phyloP scores from a whole-genome alignment of 768 basidiomycete species.

The Boletus barrowsii region DNA sequence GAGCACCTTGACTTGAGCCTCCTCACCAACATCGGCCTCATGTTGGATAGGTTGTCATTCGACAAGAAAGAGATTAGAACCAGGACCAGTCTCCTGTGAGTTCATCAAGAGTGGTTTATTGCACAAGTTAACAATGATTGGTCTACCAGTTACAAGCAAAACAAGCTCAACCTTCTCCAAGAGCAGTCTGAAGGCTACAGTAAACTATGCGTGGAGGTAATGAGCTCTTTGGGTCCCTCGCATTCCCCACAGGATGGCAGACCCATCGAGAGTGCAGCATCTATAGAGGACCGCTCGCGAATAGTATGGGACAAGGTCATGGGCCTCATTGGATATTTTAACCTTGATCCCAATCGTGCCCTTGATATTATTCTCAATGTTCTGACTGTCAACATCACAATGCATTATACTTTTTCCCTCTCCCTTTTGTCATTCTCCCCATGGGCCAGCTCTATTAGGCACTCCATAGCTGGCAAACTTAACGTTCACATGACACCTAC shows the following conservation, averaged over 20 bases:
- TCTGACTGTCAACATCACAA: constrained; percentile 73
- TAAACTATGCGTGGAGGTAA: constrained; percentile 83
- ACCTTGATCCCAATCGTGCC: constrained; percentile 91
- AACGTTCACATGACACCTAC: constrained; percentile 38
- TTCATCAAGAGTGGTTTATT: constrained; percentile 9
- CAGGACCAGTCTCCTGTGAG: constrained; percentile 79
- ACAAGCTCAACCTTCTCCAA: constrained; percentile 95
- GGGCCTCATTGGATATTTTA: constrained; percentile 92
- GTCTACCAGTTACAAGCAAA: constrained; percentile 81
- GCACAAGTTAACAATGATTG: neutral
- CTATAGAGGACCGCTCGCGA: constrained; percentile 63
- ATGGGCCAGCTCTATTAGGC: constrained; percentile 63
- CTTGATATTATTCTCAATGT: constrained; percentile 91
- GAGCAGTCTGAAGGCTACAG: constrained; percentile 98
- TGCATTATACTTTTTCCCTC: constrained; percentile 87
- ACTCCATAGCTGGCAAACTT: constrained; percentile 24
- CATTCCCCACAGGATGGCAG: constrained; percentile 67
- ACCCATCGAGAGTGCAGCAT: constrained; percentile 55
- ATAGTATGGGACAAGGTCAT: constrained; percentile 82
- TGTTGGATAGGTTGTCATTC: constrained; percentile 59
- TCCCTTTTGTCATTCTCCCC: constrained; percentile 83
- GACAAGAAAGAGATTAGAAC: constrained; percentile 81
- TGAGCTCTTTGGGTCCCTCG: constrained; percentile 69
- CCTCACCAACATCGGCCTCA: constrained; percentile 60
- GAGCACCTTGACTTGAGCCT: constrained; percentile 72